Base-by-base conservation (phyloP, 129 eudicot species). In the Helichrysum umbraculigerum region DNA sequence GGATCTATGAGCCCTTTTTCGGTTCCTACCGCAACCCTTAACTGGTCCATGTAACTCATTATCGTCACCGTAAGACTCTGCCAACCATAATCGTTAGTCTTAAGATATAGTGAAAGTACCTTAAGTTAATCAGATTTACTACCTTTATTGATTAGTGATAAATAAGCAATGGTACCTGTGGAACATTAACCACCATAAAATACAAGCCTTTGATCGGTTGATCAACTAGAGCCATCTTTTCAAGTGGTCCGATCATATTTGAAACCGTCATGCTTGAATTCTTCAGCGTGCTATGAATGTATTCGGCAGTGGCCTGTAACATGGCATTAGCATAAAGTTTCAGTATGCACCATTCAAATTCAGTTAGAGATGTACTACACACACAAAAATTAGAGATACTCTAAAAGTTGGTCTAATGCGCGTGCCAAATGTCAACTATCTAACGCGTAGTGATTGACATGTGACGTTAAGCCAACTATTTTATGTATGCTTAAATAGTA, bases 191-290 rank as follows among this genome's bases (percentile, higher is more conserved):
- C 12, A 86, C 85, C 82, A 80, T 69, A 44, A 80, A 83, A 77
- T 86, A 86, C 71, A 86, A 74, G 73, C 90, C 90, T 71, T 77
- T 83, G 51, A 84, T 8, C 0, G 90, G 87, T 32, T 86, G 90
- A 76, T 83, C 77, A 28, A 76, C 69, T 9, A 86, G 68, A 5
- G 90, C 28, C 87, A 86, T 86, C 81, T 83, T 68, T 54, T 86
- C 90, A 8, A 77, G 37, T 44, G 90, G 90, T 25, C 90, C 90
- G 4, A 86, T 83, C 85, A 86, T 64, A 74, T 83, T 86, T 41
- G 90, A 72, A 4, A 86, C 63, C 0, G 76, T 70, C 77, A 83
- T 73, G 74, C 87, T 86, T 28, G 87, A 77, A 34, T 86, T 83
- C 74, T 74, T 77, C 50, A 86, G 60, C 15, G 87, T 86, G 54